A percentile compares a stretch with the other conserved stretches of the same genome.
Evolutionary conservation across 1,139 yeast genomes (phyloP).

Genomic region (Yamadazyma kanchanaburiensis): DNA sequence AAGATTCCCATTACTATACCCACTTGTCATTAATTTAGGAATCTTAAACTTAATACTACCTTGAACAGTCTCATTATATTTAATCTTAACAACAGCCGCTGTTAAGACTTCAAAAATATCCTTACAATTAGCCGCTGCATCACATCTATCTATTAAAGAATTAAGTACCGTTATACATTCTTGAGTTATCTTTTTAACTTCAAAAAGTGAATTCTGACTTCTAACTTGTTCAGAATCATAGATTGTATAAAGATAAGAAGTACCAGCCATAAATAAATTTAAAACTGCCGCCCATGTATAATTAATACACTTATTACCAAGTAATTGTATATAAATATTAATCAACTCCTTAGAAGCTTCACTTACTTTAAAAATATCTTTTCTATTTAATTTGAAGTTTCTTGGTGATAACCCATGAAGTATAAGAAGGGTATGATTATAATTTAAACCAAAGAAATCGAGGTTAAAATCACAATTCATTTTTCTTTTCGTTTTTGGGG

Average conservation of each 20-base stretch:
- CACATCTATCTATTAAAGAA: constrained; percentile 66
- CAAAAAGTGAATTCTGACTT: constrained; percentile 42
- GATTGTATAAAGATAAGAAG: constrained; percentile 73
- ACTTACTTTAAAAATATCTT: constrained; percentile 56
- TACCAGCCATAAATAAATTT: constrained; percentile 84
- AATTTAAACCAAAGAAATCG: constrained; percentile 70
- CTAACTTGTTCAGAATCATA: constrained; percentile 62
- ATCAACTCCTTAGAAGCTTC: constrained; percentile 68
- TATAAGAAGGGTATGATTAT: constrained; percentile 69
- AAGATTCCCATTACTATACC: constrained; percentile 36
- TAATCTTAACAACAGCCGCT: constrained; percentile 66
- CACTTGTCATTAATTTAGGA: constrained; percentile 19
- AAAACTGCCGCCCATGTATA: constrained; percentile 95
- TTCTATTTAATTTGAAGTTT: constrained; percentile 49
- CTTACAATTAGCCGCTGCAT: constrained; percentile 71
- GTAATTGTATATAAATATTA: constrained; percentile 56
- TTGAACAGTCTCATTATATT: constrained; percentile 43
- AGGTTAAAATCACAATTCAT: constrained; percentile 76
- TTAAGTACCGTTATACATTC: constrained; percentile 61
- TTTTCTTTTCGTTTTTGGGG: constrained; percentile 54
- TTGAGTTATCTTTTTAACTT: constrained; percentile 52
- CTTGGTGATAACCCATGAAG: constrained; percentile 78
- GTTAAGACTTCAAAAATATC: constrained; percentile 71
- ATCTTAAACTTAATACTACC: constrained; percentile 16
- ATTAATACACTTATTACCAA: constrained; percentile 57